A percentile compares a stretch with the other conserved stretches of the same genome.
phyloP scores from a whole-genome alignment of 2,329 filamentous ascomycete species.

The Sporothrix sp. region DNA sequence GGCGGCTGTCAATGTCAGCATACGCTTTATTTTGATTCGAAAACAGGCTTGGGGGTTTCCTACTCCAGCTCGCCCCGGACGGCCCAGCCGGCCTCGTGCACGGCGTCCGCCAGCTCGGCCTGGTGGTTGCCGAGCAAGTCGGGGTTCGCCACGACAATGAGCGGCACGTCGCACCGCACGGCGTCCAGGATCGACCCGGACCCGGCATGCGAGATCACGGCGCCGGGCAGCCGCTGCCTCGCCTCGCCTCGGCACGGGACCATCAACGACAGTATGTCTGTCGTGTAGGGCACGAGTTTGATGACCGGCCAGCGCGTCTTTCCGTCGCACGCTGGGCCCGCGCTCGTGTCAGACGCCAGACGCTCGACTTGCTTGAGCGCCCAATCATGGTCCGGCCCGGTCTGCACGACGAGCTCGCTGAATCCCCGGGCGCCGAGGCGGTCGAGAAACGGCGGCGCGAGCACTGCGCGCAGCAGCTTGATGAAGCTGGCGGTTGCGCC shows the following conservation, averaged over 20 bases:
- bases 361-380: conserved; percentile 32
- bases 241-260: conserved; percentile 34
- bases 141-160: conserved; percentile 86
- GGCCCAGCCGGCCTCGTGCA: conserved; percentile 66
- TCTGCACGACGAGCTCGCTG: conserved; percentile 68
- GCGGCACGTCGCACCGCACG: conserved; percentile 59
- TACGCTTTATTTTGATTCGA: too few relatives aligned
- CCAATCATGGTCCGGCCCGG: conserved; percentile 57
- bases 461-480: conserved; percentile 55
- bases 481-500: conserved; percentile 84
- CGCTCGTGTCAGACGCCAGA: too few relatives aligned
- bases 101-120: conserved; percentile 68
- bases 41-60: too few relatives aligned
- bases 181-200: conserved; percentile 84
- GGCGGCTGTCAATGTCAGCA: conserved; percentile 16
- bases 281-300: conserved; percentile 53
- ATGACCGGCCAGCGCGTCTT: conserved; percentile 12
- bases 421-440: conserved; percentile 52
- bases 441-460: conserved; percentile 52
- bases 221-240: conserved; percentile 44
- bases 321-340: too few relatives aligned
- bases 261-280: conserved; percentile 53
- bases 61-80: conserved; percentile 61
- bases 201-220: conserved; percentile 84
- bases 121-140: conserved; percentile 84